phyloP scores from a whole-genome alignment of 257 asterid genomes.

The Solanum chmielewskii region DNA sequence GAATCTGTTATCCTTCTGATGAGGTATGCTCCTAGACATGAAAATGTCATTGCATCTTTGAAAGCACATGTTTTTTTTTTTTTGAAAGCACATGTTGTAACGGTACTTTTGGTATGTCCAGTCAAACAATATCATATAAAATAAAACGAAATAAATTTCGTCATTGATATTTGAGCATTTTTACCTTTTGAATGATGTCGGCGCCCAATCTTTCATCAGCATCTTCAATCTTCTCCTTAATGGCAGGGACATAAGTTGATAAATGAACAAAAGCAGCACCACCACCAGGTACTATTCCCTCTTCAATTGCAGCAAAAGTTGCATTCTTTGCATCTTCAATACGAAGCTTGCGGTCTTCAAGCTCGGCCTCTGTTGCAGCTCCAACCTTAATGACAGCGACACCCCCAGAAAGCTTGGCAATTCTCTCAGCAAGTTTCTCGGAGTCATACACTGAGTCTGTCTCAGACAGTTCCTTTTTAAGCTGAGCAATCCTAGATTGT shows the following conservation, averaged over 20 bases:
- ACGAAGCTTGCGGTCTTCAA: slow-evolving; percentile 89
- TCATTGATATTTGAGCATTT: not conserved
- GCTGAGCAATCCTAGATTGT: slow-evolving; percentile 80
- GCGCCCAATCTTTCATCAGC: slow-evolving; percentile 88
- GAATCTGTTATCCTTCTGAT: not conserved
- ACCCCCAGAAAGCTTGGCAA: slow-evolving; percentile 94
- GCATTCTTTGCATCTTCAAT: slow-evolving; percentile 98
- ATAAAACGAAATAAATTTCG: not conserved
- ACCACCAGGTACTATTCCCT: slow-evolving; percentile 98
- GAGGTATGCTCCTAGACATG: not conserved
- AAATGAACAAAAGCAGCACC: slow-evolving; percentile 96
- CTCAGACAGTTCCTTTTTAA: slow-evolving; percentile 64
- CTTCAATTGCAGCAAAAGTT: slow-evolving; percentile 98
- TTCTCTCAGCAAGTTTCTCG: slow-evolving; percentile 86
- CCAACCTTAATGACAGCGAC: slow-evolving; percentile 97
- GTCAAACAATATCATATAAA: not conserved
- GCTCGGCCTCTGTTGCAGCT: slow-evolving; percentile 96
- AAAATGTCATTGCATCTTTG: not conserved
- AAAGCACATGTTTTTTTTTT: not conserved
- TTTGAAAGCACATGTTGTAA: no score
- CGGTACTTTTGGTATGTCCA: no score
- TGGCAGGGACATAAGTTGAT: slow-evolving; percentile 57
- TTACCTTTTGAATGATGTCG: slow-evolving; percentile 88
- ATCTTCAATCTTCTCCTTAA: slow-evolving; percentile 76
- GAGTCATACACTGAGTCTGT: slow-evolving; percentile 85